A percentile compares a stretch with the other conserved stretches of the same genome.
Conservation (phyloP, 495 filamentous ascomycete genomes). For the Paragyromitra xinjiangensis region DNA sequence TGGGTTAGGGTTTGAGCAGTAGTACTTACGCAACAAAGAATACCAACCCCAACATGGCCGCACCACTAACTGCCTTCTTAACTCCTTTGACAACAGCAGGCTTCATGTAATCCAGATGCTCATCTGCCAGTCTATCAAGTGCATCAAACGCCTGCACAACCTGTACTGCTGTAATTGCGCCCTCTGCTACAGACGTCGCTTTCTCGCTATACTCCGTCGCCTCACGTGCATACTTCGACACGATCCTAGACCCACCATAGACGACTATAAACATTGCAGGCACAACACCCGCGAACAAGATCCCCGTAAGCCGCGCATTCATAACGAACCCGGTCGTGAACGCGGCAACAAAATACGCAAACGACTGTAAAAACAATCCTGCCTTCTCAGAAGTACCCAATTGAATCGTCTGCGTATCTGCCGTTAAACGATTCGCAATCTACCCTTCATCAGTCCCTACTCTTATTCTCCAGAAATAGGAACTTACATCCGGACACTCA, state of each 20-base stretch:
- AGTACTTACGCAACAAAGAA: conserved; percentile 61
- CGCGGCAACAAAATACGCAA: conserved; percentile 64
- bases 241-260: conserved; percentile 50
- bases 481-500: conserved; percentile 58
- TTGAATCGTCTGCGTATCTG: conserved; percentile 61
- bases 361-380: conserved; percentile 63
- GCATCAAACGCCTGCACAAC: conserved; percentile 67
- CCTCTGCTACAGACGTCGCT: conserved; percentile 63
- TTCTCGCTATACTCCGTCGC: conserved; percentile 46
- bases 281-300: conserved; percentile 59
- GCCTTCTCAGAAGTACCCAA: conserved; percentile 64
- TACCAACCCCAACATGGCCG: conserved; percentile 59
- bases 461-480: background rate
- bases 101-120: conserved; percentile 58
- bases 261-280: conserved; percentile 62
- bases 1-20: conserved; percentile 34
- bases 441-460: background rate
- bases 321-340: conserved; percentile 64
- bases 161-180: conserved; percentile 63
- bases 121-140: conserved; percentile 58
- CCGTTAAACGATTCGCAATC: conserved; percentile 59
- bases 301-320: conserved; percentile 63
- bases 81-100: conserved; percentile 52
- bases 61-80: conserved; percentile 57
- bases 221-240: conserved; percentile 55